Conservation (phyloP, 2,329 filamentous ascomycete genomes). For the Sarocladiaceae sp. region DNA sequence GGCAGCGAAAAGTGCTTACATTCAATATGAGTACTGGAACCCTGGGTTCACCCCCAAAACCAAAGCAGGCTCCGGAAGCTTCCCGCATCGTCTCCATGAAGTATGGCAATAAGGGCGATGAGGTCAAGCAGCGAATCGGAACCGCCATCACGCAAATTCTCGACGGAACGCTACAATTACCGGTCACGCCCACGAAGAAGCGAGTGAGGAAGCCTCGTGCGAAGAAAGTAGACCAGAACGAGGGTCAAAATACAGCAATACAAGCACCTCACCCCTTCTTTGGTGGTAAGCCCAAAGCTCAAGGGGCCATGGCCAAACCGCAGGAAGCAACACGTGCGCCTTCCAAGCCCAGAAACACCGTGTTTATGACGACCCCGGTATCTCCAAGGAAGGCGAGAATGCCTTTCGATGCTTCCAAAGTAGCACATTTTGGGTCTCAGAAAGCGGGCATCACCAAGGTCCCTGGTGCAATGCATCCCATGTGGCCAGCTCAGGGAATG, state of each 20-base stretch:
- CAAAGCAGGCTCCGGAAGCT: slow-evolving; percentile 34
- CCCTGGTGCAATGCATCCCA: slow-evolving; percentile 58
- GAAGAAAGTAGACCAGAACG: slow-evolving; percentile 20
- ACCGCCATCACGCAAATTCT: slow-evolving; percentile 59
- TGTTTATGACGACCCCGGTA: slow-evolving; percentile 48
- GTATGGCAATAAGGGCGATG: slow-evolving; percentile 45
- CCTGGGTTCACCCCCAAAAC: slow-evolving; percentile 53
- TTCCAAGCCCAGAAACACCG: slow-evolving; percentile 20
- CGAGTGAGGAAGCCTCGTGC: slow-evolving; percentile 15
- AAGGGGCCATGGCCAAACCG: slow-evolving; percentile 13
- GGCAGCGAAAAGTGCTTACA: slow-evolving; percentile 38
- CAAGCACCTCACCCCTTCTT: slow-evolving; percentile 40
- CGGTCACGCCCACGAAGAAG: slow-evolving; percentile 15
- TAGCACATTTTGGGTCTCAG: slow-evolving; percentile 34
- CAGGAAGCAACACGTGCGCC: slow-evolving; percentile 14
- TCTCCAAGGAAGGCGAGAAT: slow-evolving; percentile 39
- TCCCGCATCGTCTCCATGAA: slow-evolving; percentile 45
- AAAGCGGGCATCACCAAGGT: slow-evolving; percentile 42
- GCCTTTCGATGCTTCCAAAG: slow-evolving; percentile 21
- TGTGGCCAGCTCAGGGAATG: slow-evolving; percentile 65
- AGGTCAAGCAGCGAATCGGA: slow-evolving; percentile 44
- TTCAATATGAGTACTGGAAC: slow-evolving; percentile 57
- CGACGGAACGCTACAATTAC: slow-evolving; percentile 20
- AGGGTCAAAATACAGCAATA: slow-evolving; percentile 15
- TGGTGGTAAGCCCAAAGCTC: slow-evolving; percentile 24